Evolutionary conservation across 371 early-diverging fungal genomes (phyloP), one percentile per base, ranked within the genome.

Genomic region (Massospora cicadina): DNA sequence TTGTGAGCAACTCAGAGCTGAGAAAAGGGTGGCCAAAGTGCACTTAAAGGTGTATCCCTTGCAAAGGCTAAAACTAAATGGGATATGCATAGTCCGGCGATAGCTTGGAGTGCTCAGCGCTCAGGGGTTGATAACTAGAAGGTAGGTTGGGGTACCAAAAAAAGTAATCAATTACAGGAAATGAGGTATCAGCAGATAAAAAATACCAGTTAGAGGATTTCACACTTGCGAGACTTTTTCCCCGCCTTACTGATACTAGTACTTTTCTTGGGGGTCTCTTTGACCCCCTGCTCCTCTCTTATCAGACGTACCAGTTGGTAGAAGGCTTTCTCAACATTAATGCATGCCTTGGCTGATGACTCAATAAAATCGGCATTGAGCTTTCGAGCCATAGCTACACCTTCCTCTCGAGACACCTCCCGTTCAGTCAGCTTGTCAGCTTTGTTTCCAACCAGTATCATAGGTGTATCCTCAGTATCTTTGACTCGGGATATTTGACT

Each of bases 401-500:
- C 98, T 68, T 91, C 90, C 69, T 84, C 83, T 61, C 79, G 77
- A 17, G 83, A 80, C 10, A 93, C 89, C 66, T 86, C 85, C 57
- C 90, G 75, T 65, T 91, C 85, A 31, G 79, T 79, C 28, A 81
- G 73, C 68, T 85, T 80, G 71, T 92, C 93, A 63, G 84, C 85
- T 77, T 95, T 95, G 79, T 95, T 98, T 63, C 95, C 98, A 24
- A 98, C 89, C 27, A 98, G 76, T 74, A 93, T 86, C 72, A 93
- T 77, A 23, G 93, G 92, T 24, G 88, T 82, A 63, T 81, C 76
- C 31, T 84, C 84, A 58, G 79, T 72, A 68, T 90, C 90, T 72
- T 91, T 91, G 32, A 91, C 90, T 28, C 90, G 81, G 66, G 77
- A 74, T 63, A 91, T 90, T 71, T 91, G 93, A 65, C 89, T 82